Conservation (phyloP, 352 stramenopile species). For the Phytopythium sindhum region DNA sequence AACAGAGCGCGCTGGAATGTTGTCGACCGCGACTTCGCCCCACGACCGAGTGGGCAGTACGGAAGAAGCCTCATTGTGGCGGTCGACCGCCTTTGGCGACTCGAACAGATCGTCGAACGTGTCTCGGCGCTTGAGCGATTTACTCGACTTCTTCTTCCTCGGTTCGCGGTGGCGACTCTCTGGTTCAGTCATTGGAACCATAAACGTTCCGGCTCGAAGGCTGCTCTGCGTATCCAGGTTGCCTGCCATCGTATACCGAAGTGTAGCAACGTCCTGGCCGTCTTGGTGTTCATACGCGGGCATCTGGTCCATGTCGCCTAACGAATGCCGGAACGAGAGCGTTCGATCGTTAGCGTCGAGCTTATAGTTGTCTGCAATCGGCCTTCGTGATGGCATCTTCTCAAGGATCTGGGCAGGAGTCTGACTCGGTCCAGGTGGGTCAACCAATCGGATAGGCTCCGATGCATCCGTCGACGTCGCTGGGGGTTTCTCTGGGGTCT, state of each 20-base stretch:
- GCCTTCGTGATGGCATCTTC: background rate
- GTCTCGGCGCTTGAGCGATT: constrained; percentile 34
- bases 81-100: constrained; percentile 33
- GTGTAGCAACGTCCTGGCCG: background rate
- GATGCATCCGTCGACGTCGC: background rate
- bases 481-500: constrained; percentile 12
- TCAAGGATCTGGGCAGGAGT: background rate
- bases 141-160: constrained; percentile 13
- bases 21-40: constrained; percentile 3
- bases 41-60: constrained; percentile 7
- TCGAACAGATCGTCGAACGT: constrained; percentile 80
- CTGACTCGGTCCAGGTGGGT: background rate
- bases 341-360: background rate
- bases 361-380: background rate
- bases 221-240: constrained; percentile 9
- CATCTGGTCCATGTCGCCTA: background rate
- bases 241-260: constrained; percentile 34
- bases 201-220: background rate
- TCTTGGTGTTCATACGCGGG: background rate
- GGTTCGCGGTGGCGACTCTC: constrained; percentile 5
- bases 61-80: background rate
- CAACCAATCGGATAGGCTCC: background rate
- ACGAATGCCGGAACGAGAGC: background rate
- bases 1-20: constrained; percentile 9
- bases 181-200: background rate